These are phyloP conservation scores for Chlamydomonas reinhardtii DNA, from an alignment of 163 green algal genomes.

Conservation along the genomic window DNA sequence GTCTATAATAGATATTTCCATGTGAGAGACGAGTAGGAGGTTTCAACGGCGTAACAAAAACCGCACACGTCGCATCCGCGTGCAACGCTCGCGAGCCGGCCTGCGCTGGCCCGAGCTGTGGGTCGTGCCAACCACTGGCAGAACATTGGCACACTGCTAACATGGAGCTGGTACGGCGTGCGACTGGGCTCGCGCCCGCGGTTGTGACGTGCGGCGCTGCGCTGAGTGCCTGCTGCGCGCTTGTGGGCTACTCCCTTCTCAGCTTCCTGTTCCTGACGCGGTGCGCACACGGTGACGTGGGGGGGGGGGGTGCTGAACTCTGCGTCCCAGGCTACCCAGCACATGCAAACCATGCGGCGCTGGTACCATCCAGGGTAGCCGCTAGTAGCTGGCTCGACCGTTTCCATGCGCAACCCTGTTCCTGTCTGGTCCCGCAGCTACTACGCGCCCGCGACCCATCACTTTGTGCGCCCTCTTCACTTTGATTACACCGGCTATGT, in stretches of 20 bases:
- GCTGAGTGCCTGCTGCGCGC: background rate
- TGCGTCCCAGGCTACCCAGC: too few species aligned
- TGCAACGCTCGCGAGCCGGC: too few species aligned
- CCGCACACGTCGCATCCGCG: too few species aligned
- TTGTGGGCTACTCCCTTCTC: constrained; percentile 13
- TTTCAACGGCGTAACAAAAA: too few species aligned
- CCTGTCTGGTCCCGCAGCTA: background rate
- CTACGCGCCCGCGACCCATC: constrained; percentile 8
- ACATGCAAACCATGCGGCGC: too few species aligned
- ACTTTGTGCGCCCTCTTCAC: constrained; percentile 32
- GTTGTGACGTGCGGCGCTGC: constrained; percentile 15
- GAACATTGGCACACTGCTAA: too few species aligned
- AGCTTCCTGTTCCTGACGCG: constrained; percentile 36
- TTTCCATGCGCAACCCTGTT: background rate
- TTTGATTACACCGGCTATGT: constrained; percentile 44
- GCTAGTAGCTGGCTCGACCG: too few species aligned
- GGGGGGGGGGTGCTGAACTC: background rate
- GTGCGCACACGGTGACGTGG: background rate
- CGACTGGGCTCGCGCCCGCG: background rate
- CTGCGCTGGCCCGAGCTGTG: too few species aligned
- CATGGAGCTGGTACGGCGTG: background rate
- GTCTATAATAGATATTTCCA: too few species aligned
- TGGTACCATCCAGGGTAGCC: too few species aligned
- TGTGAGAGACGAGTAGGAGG: too few species aligned
- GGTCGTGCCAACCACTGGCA: too few species aligned